Percentiles rank a stretch among this genome's conserved stretches.
Evolutionary conservation across 2,329 filamentous ascomycete genomes (phyloP).

Genomic region (Colletotrichum cereale): DNA sequence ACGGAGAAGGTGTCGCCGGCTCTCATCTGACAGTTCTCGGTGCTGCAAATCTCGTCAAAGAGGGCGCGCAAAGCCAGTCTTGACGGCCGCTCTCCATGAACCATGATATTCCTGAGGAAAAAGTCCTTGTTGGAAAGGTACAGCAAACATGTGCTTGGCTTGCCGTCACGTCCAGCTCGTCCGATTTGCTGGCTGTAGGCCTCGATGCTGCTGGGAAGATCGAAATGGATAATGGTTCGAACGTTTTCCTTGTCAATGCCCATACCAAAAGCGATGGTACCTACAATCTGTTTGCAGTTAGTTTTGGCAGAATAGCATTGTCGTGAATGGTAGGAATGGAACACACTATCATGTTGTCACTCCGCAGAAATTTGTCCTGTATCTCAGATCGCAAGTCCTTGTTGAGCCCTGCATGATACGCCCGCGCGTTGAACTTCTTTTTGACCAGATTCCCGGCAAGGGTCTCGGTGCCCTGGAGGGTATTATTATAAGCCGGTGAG

Average conservation of each 20-base stretch:
- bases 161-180: conserved; percentile 66
- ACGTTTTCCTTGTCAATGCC: conserved; percentile 69
- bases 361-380: conserved; percentile 66
- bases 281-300: conserved; percentile 53
- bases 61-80: conserved; percentile 60
- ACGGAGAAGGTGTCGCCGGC: conserved; percentile 60
- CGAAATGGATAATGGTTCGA: conserved; percentile 66
- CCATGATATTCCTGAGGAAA: conserved; percentile 70
- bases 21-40: conserved; percentile 47
- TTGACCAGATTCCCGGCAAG: conserved; percentile 54
- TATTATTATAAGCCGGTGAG: conserved; percentile 15
- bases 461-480: conserved; percentile 55
- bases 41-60: conserved; percentile 64
- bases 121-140: conserved; percentile 70
- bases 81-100: conserved; percentile 70
- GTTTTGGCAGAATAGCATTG: not conserved
- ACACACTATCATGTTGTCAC: conserved; percentile 52
- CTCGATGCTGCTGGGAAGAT: conserved; percentile 64
- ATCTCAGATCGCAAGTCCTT: conserved; percentile 57
- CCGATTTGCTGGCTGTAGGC: conserved; percentile 71
- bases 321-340: rapidly evolving
- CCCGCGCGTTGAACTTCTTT: conserved; percentile 55
- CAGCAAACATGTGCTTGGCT: conserved; percentile 67
- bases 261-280: conserved; percentile 72
- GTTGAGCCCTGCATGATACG: conserved; percentile 66